A percentile compares a stretch with the other conserved stretches of the same genome.
Conservation (phyloP, 192 early-diverging fungal genomes). For the Backusella tuberculispora region DNA sequence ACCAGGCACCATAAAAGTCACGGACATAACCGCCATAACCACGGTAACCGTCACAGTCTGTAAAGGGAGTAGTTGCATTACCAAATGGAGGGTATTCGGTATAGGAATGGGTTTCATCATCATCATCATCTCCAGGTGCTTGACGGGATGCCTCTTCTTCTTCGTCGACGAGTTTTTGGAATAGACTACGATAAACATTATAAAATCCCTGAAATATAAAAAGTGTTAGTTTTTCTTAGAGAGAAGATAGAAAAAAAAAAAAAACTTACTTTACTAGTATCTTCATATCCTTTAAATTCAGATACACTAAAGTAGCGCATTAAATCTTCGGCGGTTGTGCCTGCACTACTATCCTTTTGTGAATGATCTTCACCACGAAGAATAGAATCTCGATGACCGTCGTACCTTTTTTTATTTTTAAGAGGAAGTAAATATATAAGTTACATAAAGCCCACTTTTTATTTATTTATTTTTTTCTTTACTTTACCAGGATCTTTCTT, state of each 20-base stretch:
- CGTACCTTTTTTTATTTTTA: constrained; percentile 63
- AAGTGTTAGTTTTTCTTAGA: not conserved
- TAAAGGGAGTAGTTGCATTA: constrained; percentile 59
- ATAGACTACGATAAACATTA: constrained; percentile 78
- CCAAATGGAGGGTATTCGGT: constrained; percentile 70
- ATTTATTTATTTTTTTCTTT: not conserved
- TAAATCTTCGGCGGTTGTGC: constrained; percentile 65
- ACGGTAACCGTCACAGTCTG: constrained; percentile 57
- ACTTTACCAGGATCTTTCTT: constrained; percentile 90
- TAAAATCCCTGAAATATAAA: constrained; percentile 68
- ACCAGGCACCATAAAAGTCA: constrained; percentile 83
- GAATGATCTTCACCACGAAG: constrained; percentile 74
- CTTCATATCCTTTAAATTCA: constrained; percentile 73
- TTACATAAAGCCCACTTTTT: not conserved
- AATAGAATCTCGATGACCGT: constrained; percentile 91
- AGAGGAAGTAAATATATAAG: too few species aligned
- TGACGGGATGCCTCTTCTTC: constrained; percentile 67
- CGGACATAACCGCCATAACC: constrained; percentile 50
- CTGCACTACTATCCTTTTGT: constrained; percentile 52
- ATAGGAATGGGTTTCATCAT: constrained; percentile 22
- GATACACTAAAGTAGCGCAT: constrained; percentile 83
- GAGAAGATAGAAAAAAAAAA: too few species aligned
- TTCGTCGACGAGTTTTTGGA: constrained; percentile 78
- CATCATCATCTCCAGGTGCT: constrained; percentile 43
- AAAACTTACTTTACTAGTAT: constrained; percentile 53